Conservation (phyloP, 139 green algal genomes). For the Chlorella sp. region DNA sequence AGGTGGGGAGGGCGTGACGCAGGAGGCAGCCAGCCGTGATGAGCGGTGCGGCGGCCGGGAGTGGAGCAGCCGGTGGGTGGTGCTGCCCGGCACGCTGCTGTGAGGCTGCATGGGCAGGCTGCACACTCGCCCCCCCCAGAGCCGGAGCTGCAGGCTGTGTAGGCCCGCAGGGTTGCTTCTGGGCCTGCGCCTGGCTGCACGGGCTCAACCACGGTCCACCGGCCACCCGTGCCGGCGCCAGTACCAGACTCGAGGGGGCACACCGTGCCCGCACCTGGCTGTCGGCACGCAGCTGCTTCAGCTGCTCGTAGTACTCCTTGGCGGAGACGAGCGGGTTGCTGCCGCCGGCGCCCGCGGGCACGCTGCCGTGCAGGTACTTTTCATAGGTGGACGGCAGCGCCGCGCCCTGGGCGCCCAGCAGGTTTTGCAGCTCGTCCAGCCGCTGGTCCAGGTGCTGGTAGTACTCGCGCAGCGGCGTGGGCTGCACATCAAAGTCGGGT, state of each 20-base stretch:
- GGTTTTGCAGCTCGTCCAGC: slow-evolving; percentile 33
- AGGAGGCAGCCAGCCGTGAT: background rate
- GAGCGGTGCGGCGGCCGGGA: no score
- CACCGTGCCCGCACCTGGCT: slow-evolving; percentile 28
- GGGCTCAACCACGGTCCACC: no score
- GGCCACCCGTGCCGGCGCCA: background rate
- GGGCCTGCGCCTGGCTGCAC: no score
- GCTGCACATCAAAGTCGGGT: slow-evolving; percentile 42
- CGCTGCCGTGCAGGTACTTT: slow-evolving; percentile 46
- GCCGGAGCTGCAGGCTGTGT: no score
- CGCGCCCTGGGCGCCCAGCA: slow-evolving; percentile 14
- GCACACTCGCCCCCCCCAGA: no score
- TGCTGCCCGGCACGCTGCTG: no score
- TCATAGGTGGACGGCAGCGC: slow-evolving; percentile 41
- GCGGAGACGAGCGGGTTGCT: slow-evolving; percentile 34
- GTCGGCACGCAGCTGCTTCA: slow-evolving; percentile 42
- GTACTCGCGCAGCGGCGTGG: slow-evolving; percentile 18
- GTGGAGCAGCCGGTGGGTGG: no score
- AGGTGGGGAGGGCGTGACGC: background rate
- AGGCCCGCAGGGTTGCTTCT: no score
- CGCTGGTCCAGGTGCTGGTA: slow-evolving; percentile 33
- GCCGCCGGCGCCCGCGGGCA: background rate
- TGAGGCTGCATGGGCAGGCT: no score
- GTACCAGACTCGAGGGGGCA: background rate
- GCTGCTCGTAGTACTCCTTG: slow-evolving; percentile 47